Evolutionary conservation across 352 stramenopile species (phyloP), one percentile per base, ranked within the genome.

Genomic region (Phytophthora brassicae): DNA sequence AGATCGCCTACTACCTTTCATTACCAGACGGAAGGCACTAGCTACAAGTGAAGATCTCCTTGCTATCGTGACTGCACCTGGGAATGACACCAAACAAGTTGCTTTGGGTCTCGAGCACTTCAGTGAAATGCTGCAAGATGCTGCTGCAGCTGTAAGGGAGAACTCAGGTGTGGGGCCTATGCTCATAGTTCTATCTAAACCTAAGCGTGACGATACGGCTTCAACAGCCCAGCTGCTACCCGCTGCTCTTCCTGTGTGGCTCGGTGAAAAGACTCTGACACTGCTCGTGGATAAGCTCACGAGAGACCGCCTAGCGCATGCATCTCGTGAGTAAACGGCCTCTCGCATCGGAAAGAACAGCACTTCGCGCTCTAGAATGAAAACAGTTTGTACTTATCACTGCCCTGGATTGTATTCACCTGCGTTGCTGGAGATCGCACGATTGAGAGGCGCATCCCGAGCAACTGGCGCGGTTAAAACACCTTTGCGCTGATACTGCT

Each of bases 401-500:
- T 41, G 16, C 38, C 13, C 31, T 38, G 29, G 14, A 4, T 55
- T 55, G 39, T 12, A 16, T 26, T 70, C 50, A 17, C 57, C 56
- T 12, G 56, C 23, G 17, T 28, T 62, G 39, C 50, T 68, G 4
- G 81, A 90, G 17, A 88, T 90, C 66, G 82, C 66, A 22, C 81
- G 74, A 43, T 90, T 90, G 24, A 90, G 50, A 22, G 81, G 60
- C 2, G 41, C 70, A 14, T 78, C 61, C 6, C 79, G 66, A 22
- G 79, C 60, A 13, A 92, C 71, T 19, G 83, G 72, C 20, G 74
- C 61, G 23, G 68, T 72, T 9, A 92, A 48, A 28, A 90, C 69
- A 23, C 81, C 79, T 39, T 86, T 86, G 54, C 82, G 79, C 56
- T 92, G 83, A 42, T 88, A 92, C 24, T 83, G 68, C 44, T 88